A percentile compares a stretch with the other conserved stretches of the same genome.
Conservation (phyloP, 495 filamentous ascomycete species). For the Oleoguttula mirabilis region DNA sequence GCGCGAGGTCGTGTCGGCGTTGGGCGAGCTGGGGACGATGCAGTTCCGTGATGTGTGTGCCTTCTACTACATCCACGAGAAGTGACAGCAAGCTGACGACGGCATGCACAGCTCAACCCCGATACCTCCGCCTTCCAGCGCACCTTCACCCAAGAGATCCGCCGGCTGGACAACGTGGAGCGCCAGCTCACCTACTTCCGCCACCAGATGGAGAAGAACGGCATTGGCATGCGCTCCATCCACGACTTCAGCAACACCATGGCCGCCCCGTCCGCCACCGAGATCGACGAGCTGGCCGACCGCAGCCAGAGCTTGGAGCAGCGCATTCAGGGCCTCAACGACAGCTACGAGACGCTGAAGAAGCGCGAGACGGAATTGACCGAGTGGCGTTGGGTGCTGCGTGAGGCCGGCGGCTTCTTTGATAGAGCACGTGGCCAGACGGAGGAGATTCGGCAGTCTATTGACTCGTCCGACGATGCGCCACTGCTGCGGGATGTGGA, state of each 20-base stretch:
- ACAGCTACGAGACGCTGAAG: constrained; percentile 96
- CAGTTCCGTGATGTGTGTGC: constrained; percentile 87
- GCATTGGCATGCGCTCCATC: constrained; percentile 68
- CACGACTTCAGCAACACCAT: constrained; percentile 73
- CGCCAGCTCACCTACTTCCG: constrained; percentile 93
- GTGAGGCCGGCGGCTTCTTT: constrained; percentile 93
- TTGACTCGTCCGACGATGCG: constrained; percentile 62
- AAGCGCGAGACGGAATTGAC: constrained; percentile 92
- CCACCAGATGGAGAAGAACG: constrained; percentile 83
- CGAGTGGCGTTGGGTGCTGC: constrained; percentile 94
- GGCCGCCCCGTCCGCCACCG: constrained; percentile 73
- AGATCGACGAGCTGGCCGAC: constrained; percentile 91
- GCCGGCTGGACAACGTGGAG: constrained; percentile 94
- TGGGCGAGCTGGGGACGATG: constrained; percentile 89
- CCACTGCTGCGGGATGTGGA: constrained; percentile 48
- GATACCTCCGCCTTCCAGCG: constrained; percentile 89
- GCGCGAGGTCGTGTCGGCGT: constrained; percentile 88
- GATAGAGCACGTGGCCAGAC: constrained; percentile 76
- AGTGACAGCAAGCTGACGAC: constrained; percentile 21
- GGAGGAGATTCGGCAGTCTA: constrained; percentile 86
- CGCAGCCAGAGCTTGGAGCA: constrained; percentile 85
- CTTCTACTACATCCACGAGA: constrained; percentile 4
- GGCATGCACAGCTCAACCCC: constrained; percentile 83
- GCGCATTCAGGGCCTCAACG: constrained; percentile 79
- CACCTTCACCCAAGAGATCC: constrained; percentile 94